Conservation (phyloP, 179 eudicot genomes). For the Beta corolliflora region DNA sequence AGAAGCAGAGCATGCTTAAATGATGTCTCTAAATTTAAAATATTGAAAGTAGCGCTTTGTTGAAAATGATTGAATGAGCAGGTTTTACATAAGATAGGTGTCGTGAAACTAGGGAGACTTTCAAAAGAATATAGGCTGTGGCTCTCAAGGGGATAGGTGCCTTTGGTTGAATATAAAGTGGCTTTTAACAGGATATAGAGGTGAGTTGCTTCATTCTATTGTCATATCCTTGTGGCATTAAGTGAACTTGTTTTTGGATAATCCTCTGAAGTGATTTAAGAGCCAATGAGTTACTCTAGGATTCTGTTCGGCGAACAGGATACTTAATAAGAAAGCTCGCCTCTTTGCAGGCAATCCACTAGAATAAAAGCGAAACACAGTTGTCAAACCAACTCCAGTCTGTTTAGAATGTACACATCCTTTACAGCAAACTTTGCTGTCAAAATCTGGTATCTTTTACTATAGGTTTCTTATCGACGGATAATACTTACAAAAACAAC, state of each 20-base stretch:
- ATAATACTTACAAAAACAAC: slow-evolving; percentile 29
- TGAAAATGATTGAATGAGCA: background rate
- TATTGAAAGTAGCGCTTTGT: background rate
- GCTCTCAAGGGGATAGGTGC: background rate
- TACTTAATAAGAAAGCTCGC: slow-evolving; percentile 1
- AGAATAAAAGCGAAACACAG: background rate
- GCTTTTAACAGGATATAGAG: background rate
- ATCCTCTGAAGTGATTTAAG: background rate
- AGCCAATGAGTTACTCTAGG: background rate
- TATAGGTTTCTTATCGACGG: slow-evolving; percentile 10
- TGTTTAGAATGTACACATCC: slow-evolving; percentile 20
- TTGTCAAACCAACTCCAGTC: slow-evolving; percentile 13
- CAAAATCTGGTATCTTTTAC: slow-evolving; percentile 18
- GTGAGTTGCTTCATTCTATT: background rate
- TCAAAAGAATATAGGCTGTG: background rate
- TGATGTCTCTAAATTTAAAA: background rate
- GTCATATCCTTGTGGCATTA: background rate
- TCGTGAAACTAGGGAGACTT: background rate
- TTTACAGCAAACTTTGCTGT: slow-evolving; percentile 28
- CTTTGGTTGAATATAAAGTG: background rate
- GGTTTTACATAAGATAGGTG: background rate
- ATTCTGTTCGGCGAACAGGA: no score
- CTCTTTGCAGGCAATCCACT: background rate
- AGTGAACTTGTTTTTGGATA: background rate
- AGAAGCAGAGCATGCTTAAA: slow-evolving; percentile 1